Percentiles rank a stretch among this genome's conserved stretches.
These are phyloP conservation scores for Mortierella sp. DNA, from an alignment of 371 early-diverging fungal species.

Conservation along the genomic window DNA sequence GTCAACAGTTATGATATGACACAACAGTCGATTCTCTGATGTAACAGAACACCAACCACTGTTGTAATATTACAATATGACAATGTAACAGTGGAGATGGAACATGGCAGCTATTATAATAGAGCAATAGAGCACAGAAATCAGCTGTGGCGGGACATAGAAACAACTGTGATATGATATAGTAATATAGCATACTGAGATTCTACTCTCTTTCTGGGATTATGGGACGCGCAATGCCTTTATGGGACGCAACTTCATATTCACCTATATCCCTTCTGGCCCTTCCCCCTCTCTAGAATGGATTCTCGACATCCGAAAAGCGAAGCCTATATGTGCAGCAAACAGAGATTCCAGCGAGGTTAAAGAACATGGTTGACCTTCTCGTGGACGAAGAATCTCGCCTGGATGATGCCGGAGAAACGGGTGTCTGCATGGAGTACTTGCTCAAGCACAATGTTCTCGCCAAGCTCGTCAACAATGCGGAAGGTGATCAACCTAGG, in stretches of 20 bases:
- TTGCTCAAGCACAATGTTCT: constrained; percentile 88
- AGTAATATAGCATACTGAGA: background rate
- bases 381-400: constrained; percentile 92
- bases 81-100: too few species aligned
- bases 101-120: background rate
- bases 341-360: constrained; percentile 83
- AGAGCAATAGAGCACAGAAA: background rate
- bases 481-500: constrained; percentile 85
- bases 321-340: constrained; percentile 72
- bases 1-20: too few species aligned
- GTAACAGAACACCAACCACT: too few species aligned
- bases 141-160: background rate
- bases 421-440: constrained; percentile 93
- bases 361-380: constrained; percentile 89
- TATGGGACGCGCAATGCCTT: background rate
- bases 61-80: too few species aligned
- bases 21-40: too few species aligned
- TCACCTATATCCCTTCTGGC: background rate
- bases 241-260: background rate
- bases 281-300: constrained; percentile 55
- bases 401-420: constrained; percentile 73
- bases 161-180: background rate
- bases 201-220: background rate
- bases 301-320: constrained; percentile 71
- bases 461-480: constrained; percentile 80